Evolutionary conservation across 2,329 filamentous ascomycete genomes (phyloP).

Genomic region (Hirsutella thompsonii): DNA sequence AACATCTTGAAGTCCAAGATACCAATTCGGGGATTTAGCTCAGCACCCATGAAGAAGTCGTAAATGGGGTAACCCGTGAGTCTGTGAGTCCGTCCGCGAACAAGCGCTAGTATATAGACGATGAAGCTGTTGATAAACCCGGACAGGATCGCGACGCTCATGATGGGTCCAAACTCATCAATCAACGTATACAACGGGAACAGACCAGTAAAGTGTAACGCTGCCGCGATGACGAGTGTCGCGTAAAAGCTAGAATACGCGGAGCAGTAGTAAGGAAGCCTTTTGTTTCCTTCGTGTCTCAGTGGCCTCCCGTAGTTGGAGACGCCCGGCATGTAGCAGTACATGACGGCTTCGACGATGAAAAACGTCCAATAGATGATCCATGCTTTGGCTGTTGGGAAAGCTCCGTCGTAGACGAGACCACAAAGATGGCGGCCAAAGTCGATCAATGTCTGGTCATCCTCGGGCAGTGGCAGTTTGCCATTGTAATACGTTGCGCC

Average conservation of each 20-base stretch:
- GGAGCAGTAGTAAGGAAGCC: slow-evolving; percentile 87
- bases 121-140: slow-evolving; percentile 71
- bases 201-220: slow-evolving; percentile 64
- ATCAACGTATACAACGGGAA: slow-evolving; percentile 86
- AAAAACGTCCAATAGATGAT: slow-evolving; percentile 88
- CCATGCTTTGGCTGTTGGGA: slow-evolving; percentile 71
- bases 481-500: slow-evolving; percentile 86
- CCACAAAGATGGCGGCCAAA: slow-evolving; percentile 59
- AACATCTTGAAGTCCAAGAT: slow-evolving; percentile 91
- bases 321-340: slow-evolving; percentile 75
- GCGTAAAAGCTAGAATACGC: slow-evolving; percentile 76
- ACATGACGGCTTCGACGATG: slow-evolving; percentile 68
- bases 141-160: slow-evolving; percentile 83
- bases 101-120: slow-evolving; percentile 72
- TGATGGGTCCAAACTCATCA: slow-evolving; percentile 84
- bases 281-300: slow-evolving; percentile 65
- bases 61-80: slow-evolving; percentile 77
- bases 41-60: slow-evolving; percentile 84
- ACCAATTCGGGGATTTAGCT: slow-evolving; percentile 71
- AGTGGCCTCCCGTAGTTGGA: slow-evolving; percentile 79
- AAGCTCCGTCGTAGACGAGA: slow-evolving; percentile 71
- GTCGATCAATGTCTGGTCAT: slow-evolving; percentile 52
- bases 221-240: slow-evolving; percentile 55
- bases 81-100: slow-evolving; percentile 69
- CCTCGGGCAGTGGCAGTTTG: slow-evolving; percentile 53